phyloP scores from a whole-genome alignment of 148 eudicot species.

The Fallopia convolvulus region DNA sequence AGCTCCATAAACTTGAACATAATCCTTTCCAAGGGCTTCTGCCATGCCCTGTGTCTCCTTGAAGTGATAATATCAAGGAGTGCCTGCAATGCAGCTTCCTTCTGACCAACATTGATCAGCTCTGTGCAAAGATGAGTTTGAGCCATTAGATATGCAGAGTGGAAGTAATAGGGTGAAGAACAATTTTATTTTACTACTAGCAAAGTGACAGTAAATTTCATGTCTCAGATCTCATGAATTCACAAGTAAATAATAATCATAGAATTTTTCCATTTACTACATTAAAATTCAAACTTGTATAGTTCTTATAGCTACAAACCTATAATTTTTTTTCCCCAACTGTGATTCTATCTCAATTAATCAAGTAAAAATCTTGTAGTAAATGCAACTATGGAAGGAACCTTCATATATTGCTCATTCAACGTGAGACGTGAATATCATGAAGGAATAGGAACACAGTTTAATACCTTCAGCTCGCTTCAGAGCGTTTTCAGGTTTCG shows the following conservation, averaged over 20 bases:
- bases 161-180: background rate
- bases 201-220: background rate
- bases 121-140: constrained; percentile 35
- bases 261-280: background rate
- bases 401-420: background rate
- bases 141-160: background rate
- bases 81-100: constrained; percentile 72
- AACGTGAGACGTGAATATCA: background rate
- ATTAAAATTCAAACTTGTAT: background rate
- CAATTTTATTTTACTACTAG: background rate
- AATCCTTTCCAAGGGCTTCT: constrained; percentile 67
- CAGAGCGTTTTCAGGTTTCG: constrained; percentile 61
- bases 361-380: background rate
- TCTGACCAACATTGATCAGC: constrained; percentile 84
- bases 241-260: too few species aligned
- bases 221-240: background rate
- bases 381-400: background rate
- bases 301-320: background rate
- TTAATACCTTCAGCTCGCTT: constrained; percentile 65
- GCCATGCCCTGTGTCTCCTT: constrained; percentile 83
- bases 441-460: background rate
- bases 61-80: constrained; percentile 83
- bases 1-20: constrained; percentile 83
- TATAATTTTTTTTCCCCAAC: too few species aligned
- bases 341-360: background rate